Percentiles rank a stretch among this genome's conserved stretches.
phyloP scores from a whole-genome alignment of 768 basidiomycete species.

The Boletales sp. region DNA sequence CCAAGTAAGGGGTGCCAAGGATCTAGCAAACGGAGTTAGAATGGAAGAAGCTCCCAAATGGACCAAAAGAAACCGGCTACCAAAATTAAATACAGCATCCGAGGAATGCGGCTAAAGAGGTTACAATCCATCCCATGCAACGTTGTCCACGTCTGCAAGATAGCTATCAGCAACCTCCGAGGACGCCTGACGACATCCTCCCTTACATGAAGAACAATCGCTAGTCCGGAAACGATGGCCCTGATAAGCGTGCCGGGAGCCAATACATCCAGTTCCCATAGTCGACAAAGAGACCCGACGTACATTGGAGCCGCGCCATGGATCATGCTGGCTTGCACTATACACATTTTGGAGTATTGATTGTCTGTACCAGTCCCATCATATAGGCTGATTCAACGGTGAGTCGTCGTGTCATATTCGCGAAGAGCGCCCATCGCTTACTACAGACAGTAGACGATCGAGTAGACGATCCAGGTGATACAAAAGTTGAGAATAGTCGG shows the following conservation, averaged over 20 bases:
- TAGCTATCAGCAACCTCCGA: slow-evolving; percentile 1
- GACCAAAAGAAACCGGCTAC: slow-evolving; percentile 13
- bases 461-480: slow-evolving; percentile 53
- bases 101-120: slow-evolving; percentile 20
- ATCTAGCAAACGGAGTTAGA: slow-evolving; percentile 28
- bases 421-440: slow-evolving; percentile 29
- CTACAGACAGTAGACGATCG: slow-evolving; percentile 49
- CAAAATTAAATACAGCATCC: slow-evolving; percentile 21
- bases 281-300: slow-evolving; percentile 14
- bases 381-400: slow-evolving; percentile 30
- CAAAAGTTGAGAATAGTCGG: slow-evolving; percentile 58
- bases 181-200: background rate
- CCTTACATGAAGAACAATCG: slow-evolving; percentile 41
- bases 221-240: slow-evolving; percentile 39
- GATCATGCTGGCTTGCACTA: slow-evolving; percentile 50
- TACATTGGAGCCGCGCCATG: slow-evolving; percentile 54
- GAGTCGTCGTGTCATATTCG: slow-evolving; percentile 4
- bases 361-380: slow-evolving; percentile 20
- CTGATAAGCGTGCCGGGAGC: slow-evolving; percentile 21
- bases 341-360: slow-evolving; percentile 37
- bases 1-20: slow-evolving; percentile 37
- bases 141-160: slow-evolving; percentile 36
- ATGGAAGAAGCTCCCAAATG: background rate
- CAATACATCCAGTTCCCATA: background rate
- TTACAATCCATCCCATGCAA: slow-evolving; percentile 23